A percentile compares a stretch with the other conserved stretches of the same genome.
phyloP scores from a whole-genome alignment of 305 asterid genomes.

The Petunia hybrid region DNA sequence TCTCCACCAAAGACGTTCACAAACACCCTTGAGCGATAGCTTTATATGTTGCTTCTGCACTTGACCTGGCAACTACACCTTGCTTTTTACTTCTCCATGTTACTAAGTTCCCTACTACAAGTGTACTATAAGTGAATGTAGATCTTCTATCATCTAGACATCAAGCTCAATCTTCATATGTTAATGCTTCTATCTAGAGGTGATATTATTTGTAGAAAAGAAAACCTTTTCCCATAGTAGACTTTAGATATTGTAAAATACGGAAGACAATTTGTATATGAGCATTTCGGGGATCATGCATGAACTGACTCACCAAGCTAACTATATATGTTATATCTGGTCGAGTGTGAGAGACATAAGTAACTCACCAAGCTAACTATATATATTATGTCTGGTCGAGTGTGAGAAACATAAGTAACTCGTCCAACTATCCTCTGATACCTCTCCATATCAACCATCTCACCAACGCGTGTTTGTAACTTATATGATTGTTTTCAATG shows the following conservation, averaged over 20 bases:
- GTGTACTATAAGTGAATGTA: neutral
- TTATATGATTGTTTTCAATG: neutral
- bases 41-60: neutral
- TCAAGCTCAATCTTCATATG: neutral
- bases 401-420: neutral
- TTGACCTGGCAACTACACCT: conserved; percentile 14
- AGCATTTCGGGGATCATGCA: neutral
- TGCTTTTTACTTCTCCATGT: neutral
- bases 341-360: no score
- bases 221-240: neutral
- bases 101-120: neutral
- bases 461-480: neutral
- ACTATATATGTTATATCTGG: neutral
- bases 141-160: conserved; percentile 1
- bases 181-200: neutral
- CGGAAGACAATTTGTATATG: neutral
- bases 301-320: neutral
- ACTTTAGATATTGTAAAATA: neutral
- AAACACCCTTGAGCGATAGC: neutral
- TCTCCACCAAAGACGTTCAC: neutral
- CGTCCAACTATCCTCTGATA: neutral
- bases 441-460: neutral
- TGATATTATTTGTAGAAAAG: neutral
- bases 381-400: neutral
- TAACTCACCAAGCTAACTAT: neutral